phyloP scores from a whole-genome alignment of 108 stramenopile genomes.

The Mayamaea pseudoterrestris region DNA sequence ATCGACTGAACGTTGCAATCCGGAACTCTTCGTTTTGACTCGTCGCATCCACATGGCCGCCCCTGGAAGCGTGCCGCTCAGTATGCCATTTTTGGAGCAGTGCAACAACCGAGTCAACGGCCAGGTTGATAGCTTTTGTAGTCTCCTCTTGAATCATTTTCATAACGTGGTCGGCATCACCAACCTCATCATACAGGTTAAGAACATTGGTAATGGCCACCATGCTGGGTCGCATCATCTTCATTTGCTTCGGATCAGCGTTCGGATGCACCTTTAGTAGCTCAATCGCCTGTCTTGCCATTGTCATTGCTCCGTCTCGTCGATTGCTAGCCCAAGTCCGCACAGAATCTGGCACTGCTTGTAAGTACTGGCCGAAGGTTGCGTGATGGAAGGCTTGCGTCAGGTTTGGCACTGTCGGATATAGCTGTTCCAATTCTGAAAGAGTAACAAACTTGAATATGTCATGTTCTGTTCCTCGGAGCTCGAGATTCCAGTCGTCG shows the following conservation, averaged over 20 bases:
- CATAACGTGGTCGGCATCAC: constrained; percentile 1
- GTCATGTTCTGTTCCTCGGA: constrained; percentile 44
- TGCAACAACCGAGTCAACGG: no score
- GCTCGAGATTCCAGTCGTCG: background rate
- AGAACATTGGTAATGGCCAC: constrained; percentile 39
- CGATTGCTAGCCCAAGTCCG: constrained; percentile 27
- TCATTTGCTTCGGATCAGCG: constrained; percentile 10
- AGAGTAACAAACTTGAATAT: constrained; percentile 23
- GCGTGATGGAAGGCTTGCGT: constrained; percentile 44
- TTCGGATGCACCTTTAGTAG: constrained; percentile 8
- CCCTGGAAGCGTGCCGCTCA: no score
- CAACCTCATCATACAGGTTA: constrained; percentile 15
- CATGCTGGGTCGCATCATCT: constrained; percentile 42
- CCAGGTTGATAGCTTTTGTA: no score
- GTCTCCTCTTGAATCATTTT: no score
- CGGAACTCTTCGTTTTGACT: no score
- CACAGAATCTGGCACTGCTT: constrained; percentile 12
- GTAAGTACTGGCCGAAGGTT: constrained; percentile 21
- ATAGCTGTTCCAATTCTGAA: constrained; percentile 17
- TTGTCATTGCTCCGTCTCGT: constrained; percentile 27
- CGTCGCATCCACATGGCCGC: no score
- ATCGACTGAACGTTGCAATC: constrained; percentile 33
- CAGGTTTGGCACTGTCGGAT: constrained; percentile 27
- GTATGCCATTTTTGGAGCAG: no score
- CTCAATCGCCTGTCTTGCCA: constrained; percentile 24